These are phyloP conservation scores for Solanum rostratum DNA, from an alignment of 257 asterid species.

Conservation along the genomic window DNA sequence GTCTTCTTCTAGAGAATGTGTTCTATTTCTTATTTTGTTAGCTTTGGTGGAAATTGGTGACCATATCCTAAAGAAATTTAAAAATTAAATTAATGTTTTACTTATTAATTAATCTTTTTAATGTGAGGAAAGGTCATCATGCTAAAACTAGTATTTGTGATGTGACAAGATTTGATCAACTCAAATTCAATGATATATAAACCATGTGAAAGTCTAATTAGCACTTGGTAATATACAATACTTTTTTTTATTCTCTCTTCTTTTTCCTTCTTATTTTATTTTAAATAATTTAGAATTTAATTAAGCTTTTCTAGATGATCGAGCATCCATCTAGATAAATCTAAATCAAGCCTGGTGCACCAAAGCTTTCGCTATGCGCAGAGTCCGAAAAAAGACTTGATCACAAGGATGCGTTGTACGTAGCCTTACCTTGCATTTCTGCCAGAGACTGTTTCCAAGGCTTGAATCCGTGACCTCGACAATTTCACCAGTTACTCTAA, in stretches of 20 bases:
- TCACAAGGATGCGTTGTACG: no score
- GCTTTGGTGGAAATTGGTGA: not conserved
- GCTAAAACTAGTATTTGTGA: not conserved
- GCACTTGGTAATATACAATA: not conserved
- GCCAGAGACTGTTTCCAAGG: no score
- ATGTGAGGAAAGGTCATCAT: not conserved
- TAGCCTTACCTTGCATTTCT: no score
- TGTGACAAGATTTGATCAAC: not conserved
- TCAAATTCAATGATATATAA: not conserved
- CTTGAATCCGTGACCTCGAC: no score
- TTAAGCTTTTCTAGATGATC: not conserved
- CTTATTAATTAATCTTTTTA: not conserved
- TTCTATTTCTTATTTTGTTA: not conserved
- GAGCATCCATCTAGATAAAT: not conserved
- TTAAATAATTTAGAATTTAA: not conserved
- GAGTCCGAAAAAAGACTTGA: no score
- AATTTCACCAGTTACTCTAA: no score
- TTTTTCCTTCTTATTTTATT: not conserved
- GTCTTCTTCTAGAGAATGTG: not conserved
- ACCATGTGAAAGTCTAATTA: not conserved
- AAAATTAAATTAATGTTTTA: not conserved
- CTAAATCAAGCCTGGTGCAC: no score
- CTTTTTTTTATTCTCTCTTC: not conserved
- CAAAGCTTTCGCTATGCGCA: no score
- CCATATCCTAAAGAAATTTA: not conserved